Percentiles rank a stretch among this genome's conserved stretches.
These are phyloP conservation scores for Mycena sanguinolenta DNA, from an alignment of 768 basidiomycete species.

Conservation along the genomic window DNA sequence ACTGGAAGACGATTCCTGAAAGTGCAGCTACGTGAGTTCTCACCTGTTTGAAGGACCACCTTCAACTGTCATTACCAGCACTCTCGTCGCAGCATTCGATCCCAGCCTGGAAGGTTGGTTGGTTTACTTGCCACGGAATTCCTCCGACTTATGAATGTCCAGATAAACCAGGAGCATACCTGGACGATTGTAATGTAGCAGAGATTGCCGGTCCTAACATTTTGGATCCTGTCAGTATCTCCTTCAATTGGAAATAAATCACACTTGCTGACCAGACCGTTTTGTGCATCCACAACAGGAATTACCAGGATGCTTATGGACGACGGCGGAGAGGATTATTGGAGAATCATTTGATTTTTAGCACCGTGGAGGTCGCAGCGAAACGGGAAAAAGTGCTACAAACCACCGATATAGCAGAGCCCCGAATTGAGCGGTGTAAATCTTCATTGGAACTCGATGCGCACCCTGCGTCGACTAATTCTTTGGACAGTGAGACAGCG, in stretches of 20 bases:
- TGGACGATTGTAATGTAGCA: conserved; percentile 13
- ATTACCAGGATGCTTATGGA: neutral
- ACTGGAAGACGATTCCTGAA: conserved; percentile 15
- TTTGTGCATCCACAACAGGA: neutral
- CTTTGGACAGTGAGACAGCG: too few species aligned
- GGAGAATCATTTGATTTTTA: conserved; percentile 14
- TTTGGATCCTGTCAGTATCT: neutral
- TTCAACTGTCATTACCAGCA: neutral
- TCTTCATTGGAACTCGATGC: too few species aligned
- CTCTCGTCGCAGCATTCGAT: conserved; percentile 20
- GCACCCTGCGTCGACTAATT: too few species aligned
- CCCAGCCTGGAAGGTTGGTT: neutral
- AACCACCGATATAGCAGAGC: too few species aligned
- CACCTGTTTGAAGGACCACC: too few species aligned
- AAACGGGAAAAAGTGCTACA: too few species aligned
- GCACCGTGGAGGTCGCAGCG: too few species aligned
- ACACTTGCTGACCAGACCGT: neutral
- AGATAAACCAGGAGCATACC: conserved; percentile 9
- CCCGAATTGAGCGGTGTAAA: too few species aligned
- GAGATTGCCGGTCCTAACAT: conserved; percentile 6
- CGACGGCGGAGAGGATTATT: conserved; percentile 5
- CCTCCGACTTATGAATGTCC: too few species aligned
- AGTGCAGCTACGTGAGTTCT: conserved; percentile 14
- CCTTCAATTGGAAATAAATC: neutral
- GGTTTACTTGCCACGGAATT: neutral